Conservation (phyloP, 805 yeast species). For the Cyberlindnera maclurae region DNA sequence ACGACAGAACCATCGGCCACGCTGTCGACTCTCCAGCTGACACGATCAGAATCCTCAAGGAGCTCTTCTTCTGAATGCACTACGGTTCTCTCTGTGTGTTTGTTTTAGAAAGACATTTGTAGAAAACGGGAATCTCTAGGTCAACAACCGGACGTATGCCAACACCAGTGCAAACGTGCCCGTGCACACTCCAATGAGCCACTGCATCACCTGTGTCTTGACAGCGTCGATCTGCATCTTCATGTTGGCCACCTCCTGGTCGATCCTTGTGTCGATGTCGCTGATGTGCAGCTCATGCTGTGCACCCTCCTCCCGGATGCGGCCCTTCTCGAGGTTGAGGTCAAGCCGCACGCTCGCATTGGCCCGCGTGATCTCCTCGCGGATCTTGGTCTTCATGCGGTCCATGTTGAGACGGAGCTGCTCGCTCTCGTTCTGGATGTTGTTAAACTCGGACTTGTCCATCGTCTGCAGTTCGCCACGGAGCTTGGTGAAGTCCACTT, state of each 20-base stretch:
- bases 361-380: slow-evolving; percentile 86
- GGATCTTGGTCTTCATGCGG: slow-evolving; percentile 72
- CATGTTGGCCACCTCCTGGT: slow-evolving; percentile 91
- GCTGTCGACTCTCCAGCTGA: slow-evolving; percentile 86
- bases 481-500: slow-evolving; percentile 92
- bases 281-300: slow-evolving; percentile 89
- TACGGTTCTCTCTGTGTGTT: not conserved
- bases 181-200: slow-evolving; percentile 97
- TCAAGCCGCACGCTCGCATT: slow-evolving; percentile 89
- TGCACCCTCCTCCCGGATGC: slow-evolving; percentile 90
- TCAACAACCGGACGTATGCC: slow-evolving; percentile 81
- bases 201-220: slow-evolving; percentile 94
- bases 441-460: slow-evolving; percentile 80
- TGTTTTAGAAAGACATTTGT: not conserved
- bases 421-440: slow-evolving; percentile 81
- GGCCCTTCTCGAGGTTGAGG: slow-evolving; percentile 86
- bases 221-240: slow-evolving; percentile 93
- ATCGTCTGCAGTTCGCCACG: slow-evolving; percentile 86
- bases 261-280: slow-evolving; percentile 91
- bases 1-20: slow-evolving; percentile 92
- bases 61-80: slow-evolving; percentile 45
- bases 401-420: slow-evolving; percentile 78
- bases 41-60: slow-evolving; percentile 79
- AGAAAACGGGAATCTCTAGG: slow-evolving; percentile 29
- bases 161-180: slow-evolving; percentile 94